These are phyloP conservation scores for Fonsecaea erecta DNA, from an alignment of 2,329 filamentous ascomycete species.

Conservation along the genomic window DNA sequence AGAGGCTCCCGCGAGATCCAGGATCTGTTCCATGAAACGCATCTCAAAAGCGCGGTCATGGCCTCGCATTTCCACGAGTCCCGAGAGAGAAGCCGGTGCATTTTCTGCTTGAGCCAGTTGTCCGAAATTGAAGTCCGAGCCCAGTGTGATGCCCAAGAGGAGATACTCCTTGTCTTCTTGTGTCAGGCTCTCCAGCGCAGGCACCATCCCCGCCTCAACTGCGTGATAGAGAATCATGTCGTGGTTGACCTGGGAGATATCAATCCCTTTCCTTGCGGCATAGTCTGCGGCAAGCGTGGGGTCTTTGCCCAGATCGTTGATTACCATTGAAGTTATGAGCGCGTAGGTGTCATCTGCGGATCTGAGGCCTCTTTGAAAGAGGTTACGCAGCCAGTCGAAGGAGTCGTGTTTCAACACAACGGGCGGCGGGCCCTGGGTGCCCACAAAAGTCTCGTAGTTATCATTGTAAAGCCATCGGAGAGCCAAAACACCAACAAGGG, in stretches of 20 bases:
- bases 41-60: conserved; percentile 42
- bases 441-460: conserved; percentile 43
- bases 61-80: conserved; percentile 38
- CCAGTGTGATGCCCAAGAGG: conserved; percentile 43
- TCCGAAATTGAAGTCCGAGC: conserved; percentile 45
- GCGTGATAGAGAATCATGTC: conserved; percentile 43
- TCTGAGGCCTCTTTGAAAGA: conserved; percentile 33
- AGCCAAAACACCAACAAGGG: conserved; percentile 45
- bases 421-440: conserved; percentile 34
- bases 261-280: conserved; percentile 1
- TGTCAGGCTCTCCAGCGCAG: conserved; percentile 38
- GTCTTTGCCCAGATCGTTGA: conserved; percentile 49
- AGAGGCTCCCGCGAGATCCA: conserved; percentile 46
- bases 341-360: conserved; percentile 38
- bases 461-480: conserved; percentile 45
- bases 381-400: conserved; percentile 39
- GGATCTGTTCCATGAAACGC: conserved; percentile 45
- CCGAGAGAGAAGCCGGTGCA: conserved; percentile 40
- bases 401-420: conserved; percentile 38
- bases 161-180: conserved; percentile 35
- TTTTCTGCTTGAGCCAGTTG: conserved; percentile 49
- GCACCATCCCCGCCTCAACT: conserved; percentile 38
- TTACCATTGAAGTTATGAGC: conserved; percentile 43
- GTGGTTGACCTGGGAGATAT: conserved; percentile 39
- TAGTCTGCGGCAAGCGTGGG: conserved; percentile 39